Conservation (phyloP, 2,329 filamentous ascomycete species). For the Xylaria polymorpha region DNA sequence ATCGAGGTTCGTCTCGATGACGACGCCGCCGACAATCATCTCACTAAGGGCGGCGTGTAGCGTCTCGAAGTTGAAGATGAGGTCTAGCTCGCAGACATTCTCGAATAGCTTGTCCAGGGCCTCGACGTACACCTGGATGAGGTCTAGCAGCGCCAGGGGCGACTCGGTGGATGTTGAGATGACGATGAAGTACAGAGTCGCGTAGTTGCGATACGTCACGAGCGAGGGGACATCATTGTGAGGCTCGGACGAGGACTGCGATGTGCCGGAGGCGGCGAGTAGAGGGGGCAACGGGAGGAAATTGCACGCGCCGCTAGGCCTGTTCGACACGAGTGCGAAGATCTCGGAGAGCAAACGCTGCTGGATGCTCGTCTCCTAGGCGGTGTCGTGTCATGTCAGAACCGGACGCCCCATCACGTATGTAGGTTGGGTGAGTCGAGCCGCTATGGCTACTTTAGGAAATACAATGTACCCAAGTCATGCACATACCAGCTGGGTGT, state of each 20-base stretch:
- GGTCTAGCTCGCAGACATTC: conserved; percentile 96
- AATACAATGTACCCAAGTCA: conserved; percentile 32
- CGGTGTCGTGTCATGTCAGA: conserved; percentile 28
- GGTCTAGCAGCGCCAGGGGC: conserved; percentile 91
- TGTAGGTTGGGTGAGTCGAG: not conserved
- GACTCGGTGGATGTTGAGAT: conserved; percentile 97
- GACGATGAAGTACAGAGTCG: conserved; percentile 97
- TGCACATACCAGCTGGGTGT: conserved; percentile 85
- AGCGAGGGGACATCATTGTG: conserved; percentile 92
- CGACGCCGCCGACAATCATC: conserved; percentile 95
- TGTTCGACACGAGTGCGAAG: conserved; percentile 93
- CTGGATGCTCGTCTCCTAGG: conserved; percentile 93
- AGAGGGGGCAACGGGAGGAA: conserved; percentile 85
- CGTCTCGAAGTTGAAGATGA: conserved; percentile 99
- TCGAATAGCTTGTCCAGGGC: conserved; percentile 94
- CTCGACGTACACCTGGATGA: conserved; percentile 99
- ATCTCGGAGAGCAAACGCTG: conserved; percentile 97
- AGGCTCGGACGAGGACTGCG: conserved; percentile 72
- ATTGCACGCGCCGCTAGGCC: conserved; percentile 92
- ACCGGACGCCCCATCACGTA: not conserved
- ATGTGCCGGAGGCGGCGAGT: conserved; percentile 70
- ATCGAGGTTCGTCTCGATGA: conserved; percentile 91
- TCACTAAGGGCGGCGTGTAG: conserved; percentile 90
- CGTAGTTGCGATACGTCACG: conserved; percentile 97
- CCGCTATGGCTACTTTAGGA: conserved; percentile 12